Conservation (phyloP, 352 stramenopile species). For the Phytophthora litchii region DNA sequence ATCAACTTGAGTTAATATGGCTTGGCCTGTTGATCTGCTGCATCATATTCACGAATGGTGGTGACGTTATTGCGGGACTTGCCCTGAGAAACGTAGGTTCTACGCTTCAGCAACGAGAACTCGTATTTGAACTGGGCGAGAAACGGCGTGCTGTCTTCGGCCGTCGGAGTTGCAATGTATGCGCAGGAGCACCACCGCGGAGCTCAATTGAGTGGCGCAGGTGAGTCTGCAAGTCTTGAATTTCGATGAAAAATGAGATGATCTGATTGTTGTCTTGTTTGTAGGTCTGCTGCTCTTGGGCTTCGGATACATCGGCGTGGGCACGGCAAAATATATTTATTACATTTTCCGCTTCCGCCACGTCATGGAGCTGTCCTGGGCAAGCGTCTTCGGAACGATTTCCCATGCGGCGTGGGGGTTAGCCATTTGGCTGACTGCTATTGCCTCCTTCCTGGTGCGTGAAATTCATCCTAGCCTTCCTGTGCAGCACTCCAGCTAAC, state of each 20-base stretch:
- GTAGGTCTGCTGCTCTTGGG: conserved; percentile 75
- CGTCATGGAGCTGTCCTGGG: conserved; percentile 87
- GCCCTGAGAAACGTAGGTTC: conserved; percentile 34
- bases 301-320: conserved; percentile 89
- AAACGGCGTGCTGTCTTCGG: conserved; percentile 84
- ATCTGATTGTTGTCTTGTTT: not conserved
- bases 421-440: conserved; percentile 86
- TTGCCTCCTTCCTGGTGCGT: conserved; percentile 84
- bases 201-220: conserved; percentile 80
- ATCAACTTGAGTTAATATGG: too few relatives aligned
- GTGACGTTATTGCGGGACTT: not conserved
- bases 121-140: conserved; percentile 90
- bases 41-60: conserved; percentile 19
- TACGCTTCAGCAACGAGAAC: conserved; percentile 89
- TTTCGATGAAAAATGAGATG: not conserved
- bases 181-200: conserved; percentile 88
- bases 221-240: conserved; percentile 25
- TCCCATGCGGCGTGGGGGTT: conserved; percentile 83
- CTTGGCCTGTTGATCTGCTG: conserved; percentile 4
- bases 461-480: conserved; percentile 1
- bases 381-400: conserved; percentile 82
- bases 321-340: conserved; percentile 90
- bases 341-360: conserved; percentile 90
- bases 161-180: conserved; percentile 88
- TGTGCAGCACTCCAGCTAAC: conserved; percentile 4